Evolutionary conservation across 108 stramenopile genomes (phyloP), one percentile per base, ranked within the genome.

Genomic region (Conticribra weissflogii): DNA sequence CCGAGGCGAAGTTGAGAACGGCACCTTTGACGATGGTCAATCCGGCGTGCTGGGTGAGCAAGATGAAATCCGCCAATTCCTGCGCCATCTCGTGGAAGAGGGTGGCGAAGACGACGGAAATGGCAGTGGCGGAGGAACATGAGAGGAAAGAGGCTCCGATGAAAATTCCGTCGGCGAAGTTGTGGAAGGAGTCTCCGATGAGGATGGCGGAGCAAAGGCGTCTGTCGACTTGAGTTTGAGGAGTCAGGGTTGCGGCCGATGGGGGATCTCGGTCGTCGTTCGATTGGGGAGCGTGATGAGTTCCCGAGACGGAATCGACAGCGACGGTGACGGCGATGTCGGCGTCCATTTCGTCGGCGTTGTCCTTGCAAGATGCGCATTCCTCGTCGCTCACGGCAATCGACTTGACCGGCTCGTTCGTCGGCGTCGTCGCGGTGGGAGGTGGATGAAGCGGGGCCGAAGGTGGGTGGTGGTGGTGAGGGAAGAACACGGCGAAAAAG

Each of bases 121-220:
- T 54, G 12, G 84, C 88, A 17, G 85, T 49, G n/a, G 14, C 34
- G 17, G 23, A 45, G 12, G 65, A 63, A 59, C 95, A 95, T 0
- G 75, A 46, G 14, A 47, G 19, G 68, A 92, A 93, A 12, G 90
- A 84, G 36, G 77, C 83, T 19, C 84, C 95, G 52, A 96, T 78
- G 57, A 96, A 92, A 49, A 93, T 66, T n/a, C 95, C 95, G 74
- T 96, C 95, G 24, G 81, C 64, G 60, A 92, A 91, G 85, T 91
- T 91, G 68, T 92, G 88, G 63, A 89, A 77, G 25, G 56, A 53
- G 68, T 91, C 87, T 16, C 89, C 89, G 4, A 88, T 44, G n/a
- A 85, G 50, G 41, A 93, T 74, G 28, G 82, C 61, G 18, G 65
- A 47, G n/a, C 34, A 46, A 32, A 88, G 74, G 29, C 51, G 27